Evolutionary conservation across 257 asterid genomes (phyloP).

Genomic region (Solanum habrochaites): DNA sequence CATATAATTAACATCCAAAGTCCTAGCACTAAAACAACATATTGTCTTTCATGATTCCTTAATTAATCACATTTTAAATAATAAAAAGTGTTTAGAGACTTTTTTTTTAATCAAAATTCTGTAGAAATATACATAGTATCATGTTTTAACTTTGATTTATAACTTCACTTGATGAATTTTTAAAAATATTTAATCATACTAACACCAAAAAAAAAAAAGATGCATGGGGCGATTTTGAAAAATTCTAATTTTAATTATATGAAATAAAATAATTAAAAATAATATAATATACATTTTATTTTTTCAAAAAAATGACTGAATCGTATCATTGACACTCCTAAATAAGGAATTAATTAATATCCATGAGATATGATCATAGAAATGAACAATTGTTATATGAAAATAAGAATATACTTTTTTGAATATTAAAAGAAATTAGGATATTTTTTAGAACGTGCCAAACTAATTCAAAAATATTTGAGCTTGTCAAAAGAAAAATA

Average conservation of each 20-base stretch:
- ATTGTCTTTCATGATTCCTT: background rate
- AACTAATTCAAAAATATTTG: background rate
- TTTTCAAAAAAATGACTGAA: background rate
- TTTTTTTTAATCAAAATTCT: background rate
- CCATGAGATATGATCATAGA: background rate
- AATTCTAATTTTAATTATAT: background rate
- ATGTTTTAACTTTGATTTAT: too few species aligned
- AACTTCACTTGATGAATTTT: background rate
- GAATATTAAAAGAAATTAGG: background rate
- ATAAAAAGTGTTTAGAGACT: too few species aligned
- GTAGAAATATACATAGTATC: background rate
- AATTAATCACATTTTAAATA: background rate
- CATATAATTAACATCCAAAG: background rate
- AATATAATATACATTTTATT: background rate
- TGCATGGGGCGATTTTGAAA: background rate
- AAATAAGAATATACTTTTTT: background rate
- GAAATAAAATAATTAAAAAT: background rate
- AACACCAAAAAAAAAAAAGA: background rate
- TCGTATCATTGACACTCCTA: background rate
- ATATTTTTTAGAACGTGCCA: background rate
- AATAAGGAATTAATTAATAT: background rate
- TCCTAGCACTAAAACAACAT: background rate
- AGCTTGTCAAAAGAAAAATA: background rate
- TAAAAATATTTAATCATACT: background rate
- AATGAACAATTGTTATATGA: background rate